Evolutionary conservation across 108 stramenopile genomes (phyloP).

Genomic region (Fragilariopsis cylindrus): DNA sequence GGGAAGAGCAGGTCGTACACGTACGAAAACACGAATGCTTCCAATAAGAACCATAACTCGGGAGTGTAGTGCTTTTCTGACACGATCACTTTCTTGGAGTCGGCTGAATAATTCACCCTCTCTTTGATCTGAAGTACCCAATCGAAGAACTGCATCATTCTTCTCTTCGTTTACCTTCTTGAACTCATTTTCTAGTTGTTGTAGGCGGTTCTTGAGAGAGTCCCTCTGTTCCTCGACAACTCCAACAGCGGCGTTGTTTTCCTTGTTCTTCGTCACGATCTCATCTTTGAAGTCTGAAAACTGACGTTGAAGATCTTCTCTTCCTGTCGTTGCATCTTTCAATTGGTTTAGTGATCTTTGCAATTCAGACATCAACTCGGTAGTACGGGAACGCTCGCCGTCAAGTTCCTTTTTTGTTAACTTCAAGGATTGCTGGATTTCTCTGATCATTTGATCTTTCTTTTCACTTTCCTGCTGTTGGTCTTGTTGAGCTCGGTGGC

Average conservation of each 20-base stretch:
- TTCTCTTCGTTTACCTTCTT: slow-evolving; percentile 22
- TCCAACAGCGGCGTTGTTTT: slow-evolving; percentile 17
- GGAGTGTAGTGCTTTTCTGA: slow-evolving; percentile 71
- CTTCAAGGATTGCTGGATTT: slow-evolving; percentile 30
- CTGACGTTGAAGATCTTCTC: slow-evolving; percentile 18
- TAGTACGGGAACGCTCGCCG: slow-evolving; percentile 21
- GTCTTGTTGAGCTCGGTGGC: slow-evolving; percentile 26
- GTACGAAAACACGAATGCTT: slow-evolving; percentile 86
- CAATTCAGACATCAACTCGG: slow-evolving; percentile 30
- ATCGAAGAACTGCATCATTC: slow-evolving; percentile 22
- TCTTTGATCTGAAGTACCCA: slow-evolving; percentile 54
- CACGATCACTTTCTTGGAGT: slow-evolving; percentile 61
- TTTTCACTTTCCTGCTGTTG: slow-evolving; percentile 24
- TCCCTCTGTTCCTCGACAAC: slow-evolving; percentile 16
- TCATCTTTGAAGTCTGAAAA: slow-evolving; percentile 20
- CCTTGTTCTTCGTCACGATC: slow-evolving; percentile 9
- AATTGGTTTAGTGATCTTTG: slow-evolving; percentile 26
- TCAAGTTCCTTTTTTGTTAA: slow-evolving; percentile 34
- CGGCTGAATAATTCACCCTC: slow-evolving; percentile 62
- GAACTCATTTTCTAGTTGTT: slow-evolving; percentile 32
- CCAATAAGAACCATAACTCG: slow-evolving; percentile 80
- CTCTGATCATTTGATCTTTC: slow-evolving; percentile 34
- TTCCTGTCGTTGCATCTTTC: slow-evolving; percentile 24
- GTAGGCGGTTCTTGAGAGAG: slow-evolving; percentile 17
- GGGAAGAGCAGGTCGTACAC: slow-evolving; percentile 69